Percentiles rank a stretch among this genome's conserved stretches.
Evolutionary conservation across 495 filamentous ascomycete genomes (phyloP).

Genomic region (Penicillium nucicola): DNA sequence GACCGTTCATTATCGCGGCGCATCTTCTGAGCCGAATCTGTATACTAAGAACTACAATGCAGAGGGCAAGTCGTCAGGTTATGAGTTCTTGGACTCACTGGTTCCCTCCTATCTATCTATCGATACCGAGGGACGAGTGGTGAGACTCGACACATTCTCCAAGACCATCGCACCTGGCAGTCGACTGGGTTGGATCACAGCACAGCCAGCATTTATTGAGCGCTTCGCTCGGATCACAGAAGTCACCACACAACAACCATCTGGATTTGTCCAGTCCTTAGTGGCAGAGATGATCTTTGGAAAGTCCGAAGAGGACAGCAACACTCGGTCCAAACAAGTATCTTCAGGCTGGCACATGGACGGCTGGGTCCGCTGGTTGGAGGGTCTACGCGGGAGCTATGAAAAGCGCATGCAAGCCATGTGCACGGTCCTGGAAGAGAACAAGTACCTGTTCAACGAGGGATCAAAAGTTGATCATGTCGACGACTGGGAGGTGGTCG

Average conservation of each 20-base stretch:
- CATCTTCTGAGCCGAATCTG: conserved; percentile 5
- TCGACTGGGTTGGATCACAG: conserved; percentile 75
- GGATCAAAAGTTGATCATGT: conserved; percentile 30
- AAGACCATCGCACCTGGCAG: conserved; percentile 79
- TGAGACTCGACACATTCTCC: conserved; percentile 80
- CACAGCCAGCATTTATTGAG: conserved; percentile 73
- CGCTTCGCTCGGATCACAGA: conserved; percentile 71
- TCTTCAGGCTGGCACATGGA: conserved; percentile 70
- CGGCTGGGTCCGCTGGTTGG: conserved; percentile 89
- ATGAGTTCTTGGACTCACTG: conserved; percentile 78
- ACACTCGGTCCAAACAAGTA: conserved; percentile 24
- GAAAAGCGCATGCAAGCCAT: conserved; percentile 77
- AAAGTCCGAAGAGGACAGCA: conserved; percentile 39
- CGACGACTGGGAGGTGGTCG: conserved; percentile 65
- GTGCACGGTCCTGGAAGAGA: conserved; percentile 65
- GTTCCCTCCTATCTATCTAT: conserved; percentile 71
- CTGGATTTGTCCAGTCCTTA: conserved; percentile 82
- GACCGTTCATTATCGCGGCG: conserved; percentile 34
- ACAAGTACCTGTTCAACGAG: conserved; percentile 53
- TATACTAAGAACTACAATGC: conserved; percentile 43
- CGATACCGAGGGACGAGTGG: conserved; percentile 82
- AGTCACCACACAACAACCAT: conserved; percentile 74
- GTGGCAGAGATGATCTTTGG: conserved; percentile 76
- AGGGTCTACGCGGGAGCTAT: conserved; percentile 75
- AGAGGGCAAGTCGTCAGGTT: conserved; percentile 60